Evolutionary conservation across 768 basidiomycete genomes (phyloP), one percentile per base, ranked within the genome.

Genomic region (Mycena indigotica): DNA sequence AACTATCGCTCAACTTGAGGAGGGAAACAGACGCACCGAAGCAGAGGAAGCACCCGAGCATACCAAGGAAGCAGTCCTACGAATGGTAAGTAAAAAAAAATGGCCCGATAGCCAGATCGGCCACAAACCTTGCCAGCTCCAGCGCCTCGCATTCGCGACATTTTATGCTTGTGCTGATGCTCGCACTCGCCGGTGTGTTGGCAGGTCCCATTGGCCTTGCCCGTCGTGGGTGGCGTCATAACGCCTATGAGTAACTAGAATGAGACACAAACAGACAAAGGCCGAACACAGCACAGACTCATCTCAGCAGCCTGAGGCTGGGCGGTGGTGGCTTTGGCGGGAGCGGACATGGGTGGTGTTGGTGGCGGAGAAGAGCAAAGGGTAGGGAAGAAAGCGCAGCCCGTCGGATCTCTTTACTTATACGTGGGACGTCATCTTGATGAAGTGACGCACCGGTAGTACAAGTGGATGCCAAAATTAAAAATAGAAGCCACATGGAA

Each of bases 21-120:
- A 8, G 12, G 15, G 32, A 21, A 15, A 26, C 24, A 24, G 15
- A 71, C 86, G 64, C 61, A 87, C 86, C 88, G 68, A 83, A 90
- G 73, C 88, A 90, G 23, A 91, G 64, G 80, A 89, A 90, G 67
- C 86, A 88, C 26, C 77, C 84, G 30, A 88, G 5, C 17, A 80
- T 52, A 19, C 78, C 85, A 25, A 91, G 52, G 73, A 88, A 81
- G 69, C 87, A 89, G 68, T 89, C 86, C 88, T 89, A 56, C 29
- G 46, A 50, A 25, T 30, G 41, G 17, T 6, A 25, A 46, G 44
- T 21, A 38, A 19, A 54, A 28, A 17, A 38, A 26, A 5, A 53
- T 16, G 44, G 35, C 35, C 23, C n/a, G n/a, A n/a, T n/a, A n/a
- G n/a, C n/a, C n/a, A n/a, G n/a, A n/a, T n/a, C n/a, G n/a, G n/a